Evolutionary conservation across 352 stramenopile genomes (phyloP).

Genomic region (Phytophthora rubi): DNA sequence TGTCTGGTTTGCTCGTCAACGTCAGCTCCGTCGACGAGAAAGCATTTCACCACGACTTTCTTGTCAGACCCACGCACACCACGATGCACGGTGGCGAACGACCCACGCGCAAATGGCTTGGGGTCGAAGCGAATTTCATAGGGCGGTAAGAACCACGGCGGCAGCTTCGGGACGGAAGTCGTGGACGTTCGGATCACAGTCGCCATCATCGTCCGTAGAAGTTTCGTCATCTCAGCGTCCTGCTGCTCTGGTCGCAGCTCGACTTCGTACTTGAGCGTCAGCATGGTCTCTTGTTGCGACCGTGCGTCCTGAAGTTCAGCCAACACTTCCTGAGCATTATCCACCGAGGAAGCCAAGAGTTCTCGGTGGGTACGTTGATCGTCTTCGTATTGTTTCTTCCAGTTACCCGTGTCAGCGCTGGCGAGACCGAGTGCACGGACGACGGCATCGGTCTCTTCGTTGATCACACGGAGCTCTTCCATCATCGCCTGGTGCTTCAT

Average conservation of each 20-base stretch:
- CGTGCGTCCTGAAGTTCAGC: conserved; percentile 8
- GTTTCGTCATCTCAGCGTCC: not conserved
- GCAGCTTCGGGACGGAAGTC: conserved; percentile 1
- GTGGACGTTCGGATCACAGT: conserved; percentile 23
- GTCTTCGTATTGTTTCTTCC: conserved; percentile 18
- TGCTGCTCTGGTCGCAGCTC: conserved; percentile 2
- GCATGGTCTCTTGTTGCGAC: conserved; percentile 11
- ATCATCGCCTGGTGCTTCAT: conserved; percentile 13
- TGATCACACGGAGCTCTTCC: conserved; percentile 15
- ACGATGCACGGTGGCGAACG: conserved; percentile 31
- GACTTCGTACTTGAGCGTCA: conserved; percentile 23
- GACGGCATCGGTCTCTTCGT: conserved; percentile 25
- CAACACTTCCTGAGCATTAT: conserved; percentile 9
- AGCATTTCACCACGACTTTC: conserved; percentile 44
- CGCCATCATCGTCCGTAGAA: conserved; percentile 13
- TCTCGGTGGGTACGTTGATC: conserved; percentile 10
- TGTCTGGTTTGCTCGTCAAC: conserved; percentile 4
- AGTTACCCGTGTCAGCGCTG: conserved; percentile 8
- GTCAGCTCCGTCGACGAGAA: conserved; percentile 20
- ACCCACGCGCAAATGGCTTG: conserved; percentile 25
- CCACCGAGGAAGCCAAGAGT: conserved; percentile 3
- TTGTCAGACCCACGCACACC: conserved; percentile 27
- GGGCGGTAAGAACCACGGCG: conserved; percentile 26
- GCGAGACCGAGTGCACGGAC: conserved; percentile 13
- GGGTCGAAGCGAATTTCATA: conserved; percentile 23